These are phyloP conservation scores for Nicotiana tabacum DNA, from an alignment of 257 asterid species.

Conservation along the genomic window DNA sequence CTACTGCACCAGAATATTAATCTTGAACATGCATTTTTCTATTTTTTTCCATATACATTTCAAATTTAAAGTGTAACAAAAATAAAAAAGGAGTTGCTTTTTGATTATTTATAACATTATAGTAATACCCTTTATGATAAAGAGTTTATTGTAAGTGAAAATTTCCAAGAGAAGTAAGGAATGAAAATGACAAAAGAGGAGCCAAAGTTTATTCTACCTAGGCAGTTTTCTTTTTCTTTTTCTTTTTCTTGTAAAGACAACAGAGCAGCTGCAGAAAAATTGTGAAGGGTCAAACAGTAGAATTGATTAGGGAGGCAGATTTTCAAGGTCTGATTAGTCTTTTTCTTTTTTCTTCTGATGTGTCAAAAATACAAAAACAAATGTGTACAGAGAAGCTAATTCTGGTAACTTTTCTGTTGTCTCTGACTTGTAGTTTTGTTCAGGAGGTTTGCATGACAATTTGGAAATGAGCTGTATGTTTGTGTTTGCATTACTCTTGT, in stretches of 20 bases:
- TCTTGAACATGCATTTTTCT: neutral
- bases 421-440: constrained; percentile 9
- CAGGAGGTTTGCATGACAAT: constrained; percentile 12
- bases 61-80: neutral
- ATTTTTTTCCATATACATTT: neutral
- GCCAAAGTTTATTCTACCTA: constrained; percentile 4
- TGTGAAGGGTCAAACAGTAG: neutral
- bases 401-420: neutral
- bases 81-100: neutral
- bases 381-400: neutral
- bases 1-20: neutral
- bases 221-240: neutral
- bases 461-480: neutral
- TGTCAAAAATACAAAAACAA: neutral
- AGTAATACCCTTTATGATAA: neutral
- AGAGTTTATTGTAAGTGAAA: neutral
- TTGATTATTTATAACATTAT: neutral
- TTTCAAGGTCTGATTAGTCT: constrained; percentile 18
- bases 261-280: neutral
- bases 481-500: neutral
- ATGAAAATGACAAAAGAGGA: constrained; percentile 5
- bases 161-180: neutral
- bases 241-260: neutral
- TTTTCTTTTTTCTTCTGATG: constrained; percentile 6
- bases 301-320: neutral